Base-by-base conservation (phyloP, 2,329 filamentous ascomycete genomes). In the Rugonectria rugulosa region DNA sequence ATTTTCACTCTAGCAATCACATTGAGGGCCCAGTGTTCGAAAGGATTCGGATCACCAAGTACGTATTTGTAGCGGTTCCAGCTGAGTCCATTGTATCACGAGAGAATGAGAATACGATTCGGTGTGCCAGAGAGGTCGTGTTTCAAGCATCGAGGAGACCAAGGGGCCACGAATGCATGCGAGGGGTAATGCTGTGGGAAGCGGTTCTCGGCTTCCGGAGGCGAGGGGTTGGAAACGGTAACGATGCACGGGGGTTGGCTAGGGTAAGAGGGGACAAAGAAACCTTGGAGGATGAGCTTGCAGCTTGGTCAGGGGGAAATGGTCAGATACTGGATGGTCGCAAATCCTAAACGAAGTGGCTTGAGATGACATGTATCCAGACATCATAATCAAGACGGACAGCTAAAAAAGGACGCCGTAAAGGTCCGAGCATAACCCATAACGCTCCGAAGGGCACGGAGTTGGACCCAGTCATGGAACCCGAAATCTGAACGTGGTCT, bases 401-500 rank as follows among this genome's bases (percentile, higher is more conserved):
- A n/a, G 24, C 10, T 12, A 27, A 15, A 48, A 49, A 44, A 32
- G 43, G 14, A 40, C 38, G 31, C 38, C 38, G 21, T 17, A 26
- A 44, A 38, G 26, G 31, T 27, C 34, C 48, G 47, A 37, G 24
- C 29, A 38, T 36, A 20, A 14, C 14, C 15, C 20, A 40, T 24
- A 42, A 32, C 20, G 19, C n/a, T 19, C 43, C 12, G 19, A 37
- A 41, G 26, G 31, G 11, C 17, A 41, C 10, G 24, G 49, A 21
- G 47, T 8, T 54, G 37, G 45, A n/a, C 61, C 64, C 64, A 67
- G 59, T 67, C 53, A 56, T 40, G 53, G 53, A 51, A 51, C 51
- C 40, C 54, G 63, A 66, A 64, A 66, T 61, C 50, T 60, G 63
- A 67, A 67, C 65, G 65, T 67, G 64, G 53, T 64, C 37, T 54